Conservation (phyloP, 495 filamentous ascomycete species). For the Achaetomiella virescens region DNA sequence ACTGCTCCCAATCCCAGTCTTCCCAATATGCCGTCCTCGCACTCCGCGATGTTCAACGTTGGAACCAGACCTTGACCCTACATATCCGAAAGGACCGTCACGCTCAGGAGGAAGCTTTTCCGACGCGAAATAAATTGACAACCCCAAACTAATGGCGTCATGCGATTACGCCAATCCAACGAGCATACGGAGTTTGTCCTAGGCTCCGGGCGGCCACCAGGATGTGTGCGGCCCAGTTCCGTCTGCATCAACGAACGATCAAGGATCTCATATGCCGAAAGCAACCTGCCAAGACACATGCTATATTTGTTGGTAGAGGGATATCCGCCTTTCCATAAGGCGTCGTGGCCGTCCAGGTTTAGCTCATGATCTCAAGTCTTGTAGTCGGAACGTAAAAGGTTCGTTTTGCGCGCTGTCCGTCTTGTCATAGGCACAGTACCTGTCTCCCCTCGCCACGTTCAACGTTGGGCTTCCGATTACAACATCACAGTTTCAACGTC, state of each 20-base stretch:
- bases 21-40: conserved; percentile 6
- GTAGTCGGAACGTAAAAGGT: conserved; percentile 4
- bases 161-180: conserved; percentile 23
- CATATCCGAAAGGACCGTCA: not conserved
- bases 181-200: conserved; percentile 11
- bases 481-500: too few species aligned
- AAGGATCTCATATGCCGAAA: conserved; percentile 13
- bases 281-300: conserved; percentile 15
- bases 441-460: too few species aligned
- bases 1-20: not conserved
- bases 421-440: too few species aligned
- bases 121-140: conserved; percentile 22
- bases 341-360: conserved; percentile 10
- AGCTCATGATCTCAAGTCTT: not conserved
- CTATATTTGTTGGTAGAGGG: conserved; percentile 27
- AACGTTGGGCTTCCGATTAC: too few species aligned
- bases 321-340: conserved; percentile 13
- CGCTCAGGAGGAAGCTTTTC: conserved; percentile 17
- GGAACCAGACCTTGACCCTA: not conserved
- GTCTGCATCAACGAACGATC: not conserved
- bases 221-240: conserved; percentile 8
- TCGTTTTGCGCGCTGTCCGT: conserved; percentile 1
- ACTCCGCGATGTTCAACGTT: not conserved
- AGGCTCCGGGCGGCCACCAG: conserved; percentile 9
- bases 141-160: conserved; percentile 21